Evolutionary conservation across 306 rosid species (phyloP), one percentile per base, ranked within the genome.

Genomic region (Coriaria nepalensis): DNA sequence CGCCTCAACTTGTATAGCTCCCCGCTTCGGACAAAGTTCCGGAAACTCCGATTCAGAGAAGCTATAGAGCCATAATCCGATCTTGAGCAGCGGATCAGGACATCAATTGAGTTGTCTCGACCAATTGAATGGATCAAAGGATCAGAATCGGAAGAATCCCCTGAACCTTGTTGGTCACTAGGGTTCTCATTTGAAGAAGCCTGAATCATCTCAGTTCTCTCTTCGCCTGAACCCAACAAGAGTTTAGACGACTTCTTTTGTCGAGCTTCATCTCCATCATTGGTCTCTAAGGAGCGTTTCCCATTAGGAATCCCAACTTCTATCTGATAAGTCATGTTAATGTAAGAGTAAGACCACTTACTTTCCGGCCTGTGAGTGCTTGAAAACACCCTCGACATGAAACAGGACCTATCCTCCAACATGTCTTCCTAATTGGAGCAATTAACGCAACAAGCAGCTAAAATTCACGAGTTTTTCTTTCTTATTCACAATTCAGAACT

Each of bases 1-100:
- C 94, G 76, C 76, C 96, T 79, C 70, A 82, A 71, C 45, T 34
- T 70, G 13, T 83, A 83, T 33, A 88, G 93, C 65, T 80, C 94
- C 4, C 96, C 96, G 0, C 64, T 76, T 35, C 77, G 71, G 57
- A 88, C 59, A 59, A 83, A 60, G 5, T 65, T 68, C 6, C 83
- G 64, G 45, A 88, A 88, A 49, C 94, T 78, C 57, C 62, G 65
- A 58, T 74, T 83, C 67, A 88, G 38, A 0, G 70, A 78, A 40
- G 96, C 94, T 38, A 88, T 76, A 20, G 66, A 46, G 55, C 94
- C 94, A 13, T 78, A 88, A 50, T 78, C 88, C 0, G 94, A 88
- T 68, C 96, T 68, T 0, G 96, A 88, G 52, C 94, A 88, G 10
- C 78, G 83, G 52, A 85, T 69, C 9, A 88, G 75, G 52, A 93